phyloP scores from a whole-genome alignment of 768 basidiomycete genomes.

The Tricholoma furcatifolium region DNA sequence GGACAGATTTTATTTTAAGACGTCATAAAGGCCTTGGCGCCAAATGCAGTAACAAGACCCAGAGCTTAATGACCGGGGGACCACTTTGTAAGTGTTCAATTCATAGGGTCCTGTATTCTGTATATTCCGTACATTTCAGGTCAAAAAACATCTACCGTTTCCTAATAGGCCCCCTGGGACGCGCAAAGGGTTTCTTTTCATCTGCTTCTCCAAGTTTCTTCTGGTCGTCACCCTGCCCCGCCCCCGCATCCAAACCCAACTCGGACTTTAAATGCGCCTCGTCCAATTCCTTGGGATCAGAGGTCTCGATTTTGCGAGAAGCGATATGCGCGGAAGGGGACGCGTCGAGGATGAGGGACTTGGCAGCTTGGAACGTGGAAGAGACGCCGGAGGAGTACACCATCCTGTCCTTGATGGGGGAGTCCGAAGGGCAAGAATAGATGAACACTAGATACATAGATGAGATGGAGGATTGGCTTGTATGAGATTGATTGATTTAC shows the following conservation, averaged over 20 bases:
- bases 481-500: slow-evolving; percentile 36
- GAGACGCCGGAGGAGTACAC: slow-evolving; percentile 76
- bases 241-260: slow-evolving; percentile 38
- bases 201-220: slow-evolving; percentile 8
- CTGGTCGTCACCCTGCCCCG: slow-evolving; percentile 3
- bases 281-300: slow-evolving; percentile 71
- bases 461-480: slow-evolving; percentile 28
- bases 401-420: slow-evolving; percentile 86
- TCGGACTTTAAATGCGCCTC: slow-evolving; percentile 60
- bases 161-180: slow-evolving; percentile 67
- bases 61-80: no score
- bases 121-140: neutral
- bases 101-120: no score
- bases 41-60: no score
- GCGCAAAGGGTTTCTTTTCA: slow-evolving; percentile 57
- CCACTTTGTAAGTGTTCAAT: no score
- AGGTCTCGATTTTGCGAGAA: slow-evolving; percentile 77
- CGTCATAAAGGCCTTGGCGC: no score
- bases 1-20: no score
- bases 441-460: slow-evolving; percentile 63
- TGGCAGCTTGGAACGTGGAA: slow-evolving; percentile 55
- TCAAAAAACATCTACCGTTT: slow-evolving; percentile 30
- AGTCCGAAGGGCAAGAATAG: slow-evolving; percentile 83
- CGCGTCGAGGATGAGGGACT: slow-evolving; percentile 44
- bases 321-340: slow-evolving; percentile 40